phyloP scores from a whole-genome alignment of 2,329 filamentous ascomycete species.

The Curvularia spicifera region DNA sequence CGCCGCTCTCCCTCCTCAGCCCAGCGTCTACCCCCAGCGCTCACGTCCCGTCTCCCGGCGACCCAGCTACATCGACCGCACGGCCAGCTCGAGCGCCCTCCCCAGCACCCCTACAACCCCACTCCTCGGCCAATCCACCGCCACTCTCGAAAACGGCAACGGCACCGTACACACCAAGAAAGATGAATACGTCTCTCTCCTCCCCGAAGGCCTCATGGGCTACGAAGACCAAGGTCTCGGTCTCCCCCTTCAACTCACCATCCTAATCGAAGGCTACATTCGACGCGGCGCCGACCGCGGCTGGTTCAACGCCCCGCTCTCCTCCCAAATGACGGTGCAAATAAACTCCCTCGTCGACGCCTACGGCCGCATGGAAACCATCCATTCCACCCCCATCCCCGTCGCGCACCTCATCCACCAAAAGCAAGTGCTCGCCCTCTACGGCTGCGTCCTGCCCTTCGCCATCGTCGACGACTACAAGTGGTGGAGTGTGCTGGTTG shows the following conservation, averaged over 20 bases:
- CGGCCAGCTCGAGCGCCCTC: slow-evolving; percentile 2
- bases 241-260: slow-evolving; percentile 65
- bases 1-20: slow-evolving; percentile 26
- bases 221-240: slow-evolving; percentile 65
- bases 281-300: slow-evolving; percentile 61
- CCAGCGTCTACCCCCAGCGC: slow-evolving; percentile 21
- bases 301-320: slow-evolving; percentile 67
- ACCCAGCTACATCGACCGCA: slow-evolving; percentile 39
- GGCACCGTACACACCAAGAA: slow-evolving; percentile 43
- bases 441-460: slow-evolving; percentile 66
- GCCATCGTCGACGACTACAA: slow-evolving; percentile 68
- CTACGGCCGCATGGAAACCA: slow-evolving; percentile 70
- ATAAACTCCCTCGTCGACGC: slow-evolving; percentile 64
- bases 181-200: slow-evolving; percentile 59
- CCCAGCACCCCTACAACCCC: slow-evolving; percentile 27
- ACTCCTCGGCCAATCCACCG: slow-evolving; percentile 27
- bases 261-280: slow-evolving; percentile 67
- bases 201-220: slow-evolving; percentile 59
- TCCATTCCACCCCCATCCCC: slow-evolving; percentile 68
- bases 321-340: slow-evolving; percentile 64
- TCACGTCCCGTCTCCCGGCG: slow-evolving; percentile 28
- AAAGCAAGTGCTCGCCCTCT: slow-evolving; percentile 68
- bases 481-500: slow-evolving; percentile 67
- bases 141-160: slow-evolving; percentile 32
- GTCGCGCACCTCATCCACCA: slow-evolving; percentile 71